phyloP scores from a whole-genome alignment of 371 early-diverging fungal species.

The Mucor velutinosus region DNA sequence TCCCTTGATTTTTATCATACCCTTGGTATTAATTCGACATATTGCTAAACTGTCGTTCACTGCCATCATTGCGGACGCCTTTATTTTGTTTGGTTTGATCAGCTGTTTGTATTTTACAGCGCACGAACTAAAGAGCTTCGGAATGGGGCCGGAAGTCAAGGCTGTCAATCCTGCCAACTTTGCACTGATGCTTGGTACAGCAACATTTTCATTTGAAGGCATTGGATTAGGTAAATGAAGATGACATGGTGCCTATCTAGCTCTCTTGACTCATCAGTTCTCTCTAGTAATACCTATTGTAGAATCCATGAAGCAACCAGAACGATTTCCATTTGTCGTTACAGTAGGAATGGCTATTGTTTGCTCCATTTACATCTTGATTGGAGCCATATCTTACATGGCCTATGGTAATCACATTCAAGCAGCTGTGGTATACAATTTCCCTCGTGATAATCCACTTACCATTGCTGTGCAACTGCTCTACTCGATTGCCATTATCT shows the following conservation, averaged over 20 bases:
- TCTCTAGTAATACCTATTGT: constrained; percentile 58
- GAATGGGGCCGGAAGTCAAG: constrained; percentile 44
- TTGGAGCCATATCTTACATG: constrained; percentile 71
- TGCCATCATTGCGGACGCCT: constrained; percentile 70
- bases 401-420: constrained; percentile 73
- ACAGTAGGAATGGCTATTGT: constrained; percentile 59
- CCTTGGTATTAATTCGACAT: constrained; percentile 65
- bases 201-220: constrained; percentile 82
- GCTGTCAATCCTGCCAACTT: constrained; percentile 63
- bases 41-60: constrained; percentile 68
- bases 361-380: constrained; percentile 58
- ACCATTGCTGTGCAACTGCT: constrained; percentile 64
- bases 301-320: constrained; percentile 59
- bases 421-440: constrained; percentile 69
- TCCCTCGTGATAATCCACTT: constrained; percentile 54
- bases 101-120: constrained; percentile 45
- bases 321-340: constrained; percentile 64
- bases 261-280: constrained; percentile 11
- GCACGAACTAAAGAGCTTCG: constrained; percentile 22
- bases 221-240: constrained; percentile 59
- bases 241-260: not conserved
- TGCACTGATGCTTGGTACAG: constrained; percentile 75
- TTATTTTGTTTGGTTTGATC: constrained; percentile 67
- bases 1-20: constrained; percentile 63
- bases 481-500: constrained; percentile 76